These are phyloP conservation scores for Cyberlindnera mississippiensis DNA, from an alignment of 805 yeast genomes.

Conservation along the genomic window DNA sequence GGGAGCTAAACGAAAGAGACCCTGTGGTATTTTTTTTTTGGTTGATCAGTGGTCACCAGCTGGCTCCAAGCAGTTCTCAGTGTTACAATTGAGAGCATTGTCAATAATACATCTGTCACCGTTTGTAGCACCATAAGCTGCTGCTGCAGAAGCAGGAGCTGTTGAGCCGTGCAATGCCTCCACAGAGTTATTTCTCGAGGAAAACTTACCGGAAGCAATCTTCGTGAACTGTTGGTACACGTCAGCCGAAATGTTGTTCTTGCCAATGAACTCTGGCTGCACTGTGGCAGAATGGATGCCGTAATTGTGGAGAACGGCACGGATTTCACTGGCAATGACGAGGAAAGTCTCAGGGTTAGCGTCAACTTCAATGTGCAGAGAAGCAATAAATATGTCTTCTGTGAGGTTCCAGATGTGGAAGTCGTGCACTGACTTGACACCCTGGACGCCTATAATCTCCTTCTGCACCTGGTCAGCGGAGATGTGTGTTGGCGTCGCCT, in stretches of 20 bases:
- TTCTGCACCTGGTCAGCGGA: conserved; percentile 69
- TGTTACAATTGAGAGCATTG: conserved; percentile 48
- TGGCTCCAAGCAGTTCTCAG: conserved; percentile 37
- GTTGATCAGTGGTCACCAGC: not conserved
- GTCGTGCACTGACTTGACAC: conserved; percentile 86
- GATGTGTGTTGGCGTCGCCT: conserved; percentile 86
- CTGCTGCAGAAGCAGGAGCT: not conserved
- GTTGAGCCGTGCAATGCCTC: conserved; percentile 9
- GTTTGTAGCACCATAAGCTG: conserved; percentile 32
- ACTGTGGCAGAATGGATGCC: conserved; percentile 93
- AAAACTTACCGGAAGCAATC: conserved; percentile 31
- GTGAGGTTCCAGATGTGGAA: conserved; percentile 95
- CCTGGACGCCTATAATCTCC: conserved; percentile 62
- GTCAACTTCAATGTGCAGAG: conserved; percentile 78
- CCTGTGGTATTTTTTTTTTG: no score
- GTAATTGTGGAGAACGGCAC: conserved; percentile 72
- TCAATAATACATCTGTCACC: conserved; percentile 45
- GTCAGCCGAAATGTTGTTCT: conserved; percentile 28
- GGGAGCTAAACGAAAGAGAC: no score
- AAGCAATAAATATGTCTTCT: conserved; percentile 81
- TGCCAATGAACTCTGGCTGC: conserved; percentile 79
- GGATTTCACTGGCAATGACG: conserved; percentile 67
- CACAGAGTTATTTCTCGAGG: conserved; percentile 20
- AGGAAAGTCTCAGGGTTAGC: conserved; percentile 63
- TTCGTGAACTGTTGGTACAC: conserved; percentile 32